phyloP scores from a whole-genome alignment of 192 early-diverging fungal species.

The Chytriomyces sp. region DNA sequence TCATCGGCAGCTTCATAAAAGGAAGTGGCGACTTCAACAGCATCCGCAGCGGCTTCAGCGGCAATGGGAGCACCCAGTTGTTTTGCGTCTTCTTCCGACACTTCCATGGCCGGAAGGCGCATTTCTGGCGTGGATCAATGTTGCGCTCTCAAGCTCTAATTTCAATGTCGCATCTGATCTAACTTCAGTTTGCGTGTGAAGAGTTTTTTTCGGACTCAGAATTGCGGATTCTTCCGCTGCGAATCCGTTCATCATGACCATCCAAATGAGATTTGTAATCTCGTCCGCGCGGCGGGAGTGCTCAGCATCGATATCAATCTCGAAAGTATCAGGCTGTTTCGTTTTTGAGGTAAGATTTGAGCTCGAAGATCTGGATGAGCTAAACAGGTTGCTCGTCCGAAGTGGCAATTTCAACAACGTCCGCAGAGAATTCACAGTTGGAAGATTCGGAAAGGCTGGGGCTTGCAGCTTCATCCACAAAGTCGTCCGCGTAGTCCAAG shows the following conservation, averaged over 20 bases:
- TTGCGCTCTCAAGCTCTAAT: not conserved
- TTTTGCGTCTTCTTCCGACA: not conserved
- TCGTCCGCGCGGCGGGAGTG: not conserved
- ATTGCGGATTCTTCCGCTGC: not conserved
- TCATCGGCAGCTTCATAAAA: not conserved
- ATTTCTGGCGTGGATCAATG: not conserved
- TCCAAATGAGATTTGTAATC: not conserved
- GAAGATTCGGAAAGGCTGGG: not conserved
- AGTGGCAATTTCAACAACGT: too few species aligned
- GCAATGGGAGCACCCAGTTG: not conserved
- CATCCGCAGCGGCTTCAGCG: not conserved
- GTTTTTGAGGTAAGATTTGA: too few species aligned
- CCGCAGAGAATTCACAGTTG: too few species aligned
- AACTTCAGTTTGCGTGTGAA: not conserved
- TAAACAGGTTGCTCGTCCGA: too few species aligned
- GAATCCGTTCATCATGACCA: not conserved
- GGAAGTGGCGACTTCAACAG: not conserved
- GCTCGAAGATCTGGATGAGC: too few species aligned
- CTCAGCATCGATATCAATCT: not conserved
- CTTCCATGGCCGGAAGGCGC: not conserved
- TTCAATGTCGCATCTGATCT: too few species aligned
- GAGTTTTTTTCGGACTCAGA: not conserved
- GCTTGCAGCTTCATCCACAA: not conserved
- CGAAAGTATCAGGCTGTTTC: too few species aligned
- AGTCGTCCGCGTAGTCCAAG: not conserved